These are phyloP conservation scores for Cyclanthera cordifolia DNA, from an alignment of 306 rosid genomes.

Conservation along the genomic window DNA sequence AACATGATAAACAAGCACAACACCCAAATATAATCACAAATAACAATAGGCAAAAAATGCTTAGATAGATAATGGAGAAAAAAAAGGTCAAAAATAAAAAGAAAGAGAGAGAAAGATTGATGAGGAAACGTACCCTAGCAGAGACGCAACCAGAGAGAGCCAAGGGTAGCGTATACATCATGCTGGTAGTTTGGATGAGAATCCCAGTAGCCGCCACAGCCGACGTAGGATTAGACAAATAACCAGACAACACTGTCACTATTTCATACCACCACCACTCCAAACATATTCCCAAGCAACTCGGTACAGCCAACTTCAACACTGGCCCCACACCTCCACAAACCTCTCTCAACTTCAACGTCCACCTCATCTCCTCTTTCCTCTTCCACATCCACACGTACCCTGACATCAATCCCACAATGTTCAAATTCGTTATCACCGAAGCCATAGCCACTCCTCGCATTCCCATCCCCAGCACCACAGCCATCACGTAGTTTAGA, in stretches of 20 bases:
- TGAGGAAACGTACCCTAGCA: slow-evolving; percentile 44
- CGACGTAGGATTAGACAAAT: slow-evolving; percentile 50
- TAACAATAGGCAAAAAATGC: neutral
- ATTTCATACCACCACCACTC: slow-evolving; percentile 99
- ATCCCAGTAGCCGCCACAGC: slow-evolving; percentile 96
- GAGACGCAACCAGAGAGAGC: slow-evolving; percentile 97
- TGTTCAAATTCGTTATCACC: slow-evolving; percentile 65
- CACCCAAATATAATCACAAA: neutral
- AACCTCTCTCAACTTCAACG: slow-evolving; percentile 27
- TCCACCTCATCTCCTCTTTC: slow-evolving; percentile 34
- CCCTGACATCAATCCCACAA: slow-evolving; percentile 57
- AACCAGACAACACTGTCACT: slow-evolving; percentile 78
- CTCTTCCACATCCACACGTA: slow-evolving; percentile 39
- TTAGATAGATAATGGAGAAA: neutral
- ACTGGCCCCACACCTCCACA: slow-evolving; percentile 43
- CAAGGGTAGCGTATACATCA: slow-evolving; percentile 97
- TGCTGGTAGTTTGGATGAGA: slow-evolving; percentile 85
- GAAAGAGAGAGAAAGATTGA: neutral
- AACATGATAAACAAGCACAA: neutral
- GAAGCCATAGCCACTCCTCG: slow-evolving; percentile 83
- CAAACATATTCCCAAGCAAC: slow-evolving; percentile 80
- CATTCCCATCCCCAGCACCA: slow-evolving; percentile 47
- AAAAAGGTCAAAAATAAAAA: neutral
- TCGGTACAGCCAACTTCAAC: slow-evolving; percentile 66
- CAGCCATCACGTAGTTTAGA: slow-evolving; percentile 38